A percentile compares a stretch with the other conserved stretches of the same genome.
phyloP scores from a whole-genome alignment of 495 filamentous ascomycete genomes.

The Penicillium coprophilum region DNA sequence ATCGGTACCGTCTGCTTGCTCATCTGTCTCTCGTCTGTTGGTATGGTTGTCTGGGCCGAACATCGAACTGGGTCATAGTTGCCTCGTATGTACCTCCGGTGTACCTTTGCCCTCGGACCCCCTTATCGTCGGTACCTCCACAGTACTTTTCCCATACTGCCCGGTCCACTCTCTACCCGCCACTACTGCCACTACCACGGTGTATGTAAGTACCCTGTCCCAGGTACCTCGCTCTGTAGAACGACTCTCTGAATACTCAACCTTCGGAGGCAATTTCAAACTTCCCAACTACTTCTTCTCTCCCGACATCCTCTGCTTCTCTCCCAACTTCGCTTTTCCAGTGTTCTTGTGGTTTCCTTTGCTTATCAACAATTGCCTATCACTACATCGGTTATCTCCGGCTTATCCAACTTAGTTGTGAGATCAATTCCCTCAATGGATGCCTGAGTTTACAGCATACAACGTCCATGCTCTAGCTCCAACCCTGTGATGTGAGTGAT shows the following conservation, averaged over 20 bases:
- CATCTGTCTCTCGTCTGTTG: not conserved
- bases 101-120: constrained; percentile 13
- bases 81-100: constrained; percentile 12
- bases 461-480: constrained; percentile 6
- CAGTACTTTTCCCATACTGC: constrained; percentile 2
- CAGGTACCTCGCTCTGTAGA: constrained; percentile 22
- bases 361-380: constrained; percentile 35
- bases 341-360: not conserved
- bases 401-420: constrained; percentile 27
- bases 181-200: constrained; percentile 24
- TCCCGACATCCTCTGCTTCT: constrained; percentile 10
- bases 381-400: constrained; percentile 42
- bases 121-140: constrained; percentile 10
- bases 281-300: constrained; percentile 13
- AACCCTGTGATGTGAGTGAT: constrained; percentile 13
- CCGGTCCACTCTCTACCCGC: constrained; percentile 2
- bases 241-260: constrained; percentile 7
- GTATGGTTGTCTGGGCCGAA: constrained; percentile 10
- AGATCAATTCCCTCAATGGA: constrained; percentile 17
- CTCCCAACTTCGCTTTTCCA: constrained; percentile 7
- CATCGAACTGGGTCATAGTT: constrained; percentile 7
- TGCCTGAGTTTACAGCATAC: constrained; percentile 2
- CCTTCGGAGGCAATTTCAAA: constrained; percentile 23
- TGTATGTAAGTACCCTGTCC: constrained; percentile 21
- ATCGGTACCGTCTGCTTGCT: constrained; percentile 16